Percentiles rank a stretch among this genome's conserved stretches.
These are phyloP conservation scores for Acanthamoeba lenticulata DNA, from an alignment of 208 protist species.

Conservation along the genomic window DNA sequence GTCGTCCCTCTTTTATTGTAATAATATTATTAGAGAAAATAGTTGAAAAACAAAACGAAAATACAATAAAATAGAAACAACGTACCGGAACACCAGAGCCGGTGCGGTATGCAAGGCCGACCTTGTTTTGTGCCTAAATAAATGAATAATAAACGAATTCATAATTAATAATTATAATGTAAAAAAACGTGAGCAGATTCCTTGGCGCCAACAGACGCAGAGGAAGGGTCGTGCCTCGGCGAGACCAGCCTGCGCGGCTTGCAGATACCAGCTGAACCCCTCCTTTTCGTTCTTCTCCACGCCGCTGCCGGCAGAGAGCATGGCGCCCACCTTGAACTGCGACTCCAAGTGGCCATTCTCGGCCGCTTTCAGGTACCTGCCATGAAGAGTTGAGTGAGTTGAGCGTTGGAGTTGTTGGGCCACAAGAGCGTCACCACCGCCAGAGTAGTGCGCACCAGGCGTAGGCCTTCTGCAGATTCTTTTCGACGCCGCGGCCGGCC, in stretches of 20 bases:
- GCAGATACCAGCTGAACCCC: slow-evolving; percentile 37
- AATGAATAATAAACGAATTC: not conserved
- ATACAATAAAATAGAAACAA: not conserved
- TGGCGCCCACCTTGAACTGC: slow-evolving; percentile 46
- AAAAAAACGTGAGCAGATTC: too few species aligned
- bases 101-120: slow-evolving; percentile 30
- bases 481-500: not conserved
- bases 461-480: slow-evolving; percentile 41
- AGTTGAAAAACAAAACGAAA: not conserved
- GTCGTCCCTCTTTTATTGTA: not conserved
- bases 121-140: slow-evolving; percentile 20
- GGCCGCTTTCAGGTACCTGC: slow-evolving; percentile 19
- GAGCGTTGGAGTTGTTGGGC: not conserved
- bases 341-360: slow-evolving; percentile 39
- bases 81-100: not conserved
- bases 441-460: not conserved
- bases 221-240: not conserved
- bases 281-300: slow-evolving; percentile 51
- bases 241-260: slow-evolving; percentile 33
- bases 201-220: not conserved
- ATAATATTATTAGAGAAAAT: not conserved
- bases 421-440: not conserved
- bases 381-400: not conserved
- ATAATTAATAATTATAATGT: not conserved
- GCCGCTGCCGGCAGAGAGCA: slow-evolving; percentile 30